These are phyloP conservation scores for Phytophthora agathidicida DNA, from an alignment of 352 stramenopile species.

Conservation along the genomic window DNA sequence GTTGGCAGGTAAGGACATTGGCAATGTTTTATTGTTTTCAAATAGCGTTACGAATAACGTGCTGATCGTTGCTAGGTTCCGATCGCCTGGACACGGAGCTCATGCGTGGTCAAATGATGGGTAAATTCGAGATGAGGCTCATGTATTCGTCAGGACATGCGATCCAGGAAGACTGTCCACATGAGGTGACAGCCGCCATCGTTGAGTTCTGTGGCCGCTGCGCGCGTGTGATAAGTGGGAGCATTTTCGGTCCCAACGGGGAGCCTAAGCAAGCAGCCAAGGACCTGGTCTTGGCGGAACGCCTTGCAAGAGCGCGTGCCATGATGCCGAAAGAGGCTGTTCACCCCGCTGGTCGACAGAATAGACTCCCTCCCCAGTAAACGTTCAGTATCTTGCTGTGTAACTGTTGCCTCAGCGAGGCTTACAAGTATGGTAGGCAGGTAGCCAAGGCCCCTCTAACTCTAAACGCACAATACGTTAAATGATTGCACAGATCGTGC, in stretches of 20 bases:
- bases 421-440: conserved; percentile 27
- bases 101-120: conserved; percentile 91
- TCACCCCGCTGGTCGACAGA: conserved; percentile 18
- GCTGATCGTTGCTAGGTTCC: conserved; percentile 47
- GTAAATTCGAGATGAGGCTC: conserved; percentile 89
- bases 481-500: conserved; percentile 48
- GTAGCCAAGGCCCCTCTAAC: conserved; percentile 10
- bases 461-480: conserved; percentile 44
- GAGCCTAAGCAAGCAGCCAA: conserved; percentile 35
- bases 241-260: conserved; percentile 39
- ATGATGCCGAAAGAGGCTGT: conserved; percentile 57
- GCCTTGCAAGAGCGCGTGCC: conserved; percentile 61
- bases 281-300: conserved; percentile 48
- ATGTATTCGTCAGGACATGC: conserved; percentile 90
- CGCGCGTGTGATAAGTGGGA: conserved; percentile 40
- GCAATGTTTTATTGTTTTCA: not conserved
- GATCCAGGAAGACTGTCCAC: conserved; percentile 88
- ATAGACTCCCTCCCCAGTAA: conserved; percentile 21
- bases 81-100: conserved; percentile 89
- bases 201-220: conserved; percentile 70
- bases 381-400: conserved; percentile 17
- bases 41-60: not conserved
- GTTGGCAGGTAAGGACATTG: conserved; percentile 55
- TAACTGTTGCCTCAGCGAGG: conserved; percentile 21
- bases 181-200: conserved; percentile 72